Evolutionary conservation across 139 green algal genomes (phyloP).

Genomic region (Nannochloris sp.): DNA sequence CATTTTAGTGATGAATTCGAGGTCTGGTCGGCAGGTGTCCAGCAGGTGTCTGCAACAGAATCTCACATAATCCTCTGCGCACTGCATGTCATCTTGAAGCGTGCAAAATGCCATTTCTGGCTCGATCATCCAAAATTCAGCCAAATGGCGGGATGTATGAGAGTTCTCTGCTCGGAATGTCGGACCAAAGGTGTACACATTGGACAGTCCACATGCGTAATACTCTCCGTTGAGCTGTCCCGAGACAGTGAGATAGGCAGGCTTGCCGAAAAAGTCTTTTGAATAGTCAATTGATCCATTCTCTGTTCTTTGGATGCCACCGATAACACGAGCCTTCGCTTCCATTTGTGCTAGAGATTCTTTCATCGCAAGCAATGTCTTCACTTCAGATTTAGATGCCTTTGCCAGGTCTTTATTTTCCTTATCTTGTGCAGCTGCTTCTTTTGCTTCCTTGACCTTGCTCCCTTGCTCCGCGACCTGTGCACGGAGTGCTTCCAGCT

Average conservation of each 20-base stretch:
- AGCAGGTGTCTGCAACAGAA: conserved; percentile 68
- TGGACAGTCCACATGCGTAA: conserved; percentile 77
- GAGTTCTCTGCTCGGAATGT: conserved; percentile 94
- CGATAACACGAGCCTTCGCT: conserved; percentile 25
- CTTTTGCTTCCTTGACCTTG: conserved; percentile 69
- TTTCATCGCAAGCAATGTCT: conserved; percentile 59
- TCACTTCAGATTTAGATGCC: conserved; percentile 21
- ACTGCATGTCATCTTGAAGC: conserved; percentile 86
- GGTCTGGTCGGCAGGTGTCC: conserved; percentile 58
- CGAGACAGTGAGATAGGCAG: conserved; percentile 90
- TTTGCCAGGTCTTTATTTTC: conserved; percentile 9
- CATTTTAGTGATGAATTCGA: conserved; percentile 79
- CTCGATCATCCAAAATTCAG: conserved; percentile 99
- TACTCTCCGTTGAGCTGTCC: conserved; percentile 87
- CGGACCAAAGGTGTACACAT: conserved; percentile 87
- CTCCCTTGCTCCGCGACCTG: conserved; percentile 43
- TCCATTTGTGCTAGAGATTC: conserved; percentile 53
- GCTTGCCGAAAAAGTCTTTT: conserved; percentile 90
- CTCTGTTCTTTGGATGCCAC: conserved; percentile 30
- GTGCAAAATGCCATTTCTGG: conserved; percentile 94
- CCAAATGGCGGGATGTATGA: conserved; percentile 88
- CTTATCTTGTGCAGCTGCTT: conserved; percentile 29
- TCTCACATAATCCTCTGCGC: conserved; percentile 74
- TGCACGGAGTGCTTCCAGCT: conserved; percentile 38
- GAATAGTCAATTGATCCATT: conserved; percentile 72